Percentiles rank a stretch among this genome's conserved stretches.
phyloP scores from a whole-genome alignment of 208 protist species.

The Phytomonas francai region DNA sequence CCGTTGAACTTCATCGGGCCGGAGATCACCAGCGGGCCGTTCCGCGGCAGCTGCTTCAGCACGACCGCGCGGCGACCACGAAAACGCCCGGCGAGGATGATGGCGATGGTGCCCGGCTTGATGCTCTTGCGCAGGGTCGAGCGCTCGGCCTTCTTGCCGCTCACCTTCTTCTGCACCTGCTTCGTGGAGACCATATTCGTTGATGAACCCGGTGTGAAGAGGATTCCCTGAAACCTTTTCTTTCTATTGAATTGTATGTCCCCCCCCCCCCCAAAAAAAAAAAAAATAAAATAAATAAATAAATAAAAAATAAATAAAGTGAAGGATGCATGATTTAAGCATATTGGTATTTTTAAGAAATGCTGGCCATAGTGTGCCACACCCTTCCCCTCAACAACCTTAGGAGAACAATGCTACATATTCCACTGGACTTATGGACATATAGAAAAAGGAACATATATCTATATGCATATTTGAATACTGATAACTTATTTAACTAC shows the following conservation, averaged over 20 bases:
- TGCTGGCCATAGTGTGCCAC: too few species aligned
- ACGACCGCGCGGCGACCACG: slow-evolving; percentile 96
- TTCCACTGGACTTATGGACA: too few species aligned
- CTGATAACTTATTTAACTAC: too few species aligned
- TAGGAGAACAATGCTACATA: too few species aligned
- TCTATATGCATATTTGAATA: too few species aligned
- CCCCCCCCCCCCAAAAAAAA: too few species aligned
- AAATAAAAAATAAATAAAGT: slow-evolving; percentile 12
- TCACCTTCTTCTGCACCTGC: slow-evolving; percentile 63
- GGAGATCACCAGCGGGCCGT: slow-evolving; percentile 94
- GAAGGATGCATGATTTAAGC: not conserved
- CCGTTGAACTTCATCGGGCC: slow-evolving; percentile 95
- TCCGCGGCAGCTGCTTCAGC: slow-evolving; percentile 95
- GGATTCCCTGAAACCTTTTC: too few species aligned
- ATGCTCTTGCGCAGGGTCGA: slow-evolving; percentile 55
- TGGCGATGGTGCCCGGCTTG: slow-evolving; percentile 42
- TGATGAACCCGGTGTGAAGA: too few species aligned
- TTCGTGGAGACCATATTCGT: slow-evolving; percentile 91
- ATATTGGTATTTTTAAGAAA: too few species aligned
- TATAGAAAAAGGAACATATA: too few species aligned
- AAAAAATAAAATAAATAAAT: slow-evolving; percentile 1
- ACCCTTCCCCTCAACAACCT: too few species aligned
- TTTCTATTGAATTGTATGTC: too few species aligned
- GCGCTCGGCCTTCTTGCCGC: slow-evolving; percentile 52
- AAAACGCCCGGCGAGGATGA: slow-evolving; percentile 95